Evolutionary conservation across 208 protist species (phyloP), one percentile per base, ranked within the genome.

Genomic region (Phytomonas sp.): DNA sequence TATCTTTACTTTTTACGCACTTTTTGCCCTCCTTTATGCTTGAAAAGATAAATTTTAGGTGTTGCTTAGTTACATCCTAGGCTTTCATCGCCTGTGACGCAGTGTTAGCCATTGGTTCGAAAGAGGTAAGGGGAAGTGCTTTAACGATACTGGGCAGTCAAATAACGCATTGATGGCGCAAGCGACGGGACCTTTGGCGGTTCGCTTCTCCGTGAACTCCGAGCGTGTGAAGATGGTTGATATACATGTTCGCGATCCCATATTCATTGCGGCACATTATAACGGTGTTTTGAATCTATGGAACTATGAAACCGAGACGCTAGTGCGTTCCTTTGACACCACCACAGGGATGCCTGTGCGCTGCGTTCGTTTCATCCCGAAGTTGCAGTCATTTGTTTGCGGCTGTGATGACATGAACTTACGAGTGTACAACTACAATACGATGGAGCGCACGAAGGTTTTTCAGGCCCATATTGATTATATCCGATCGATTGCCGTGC

Each of bases 141-240:
- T 40, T 40, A 40, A 40, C 36, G 36, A 40, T 10, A 40, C 36
- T 10, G 10, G 36, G 10, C 10, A 40, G 10, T 40, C 36, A 40
- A 10, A 10, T 10, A 40, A 4, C 36, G 36, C 36, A 40, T 10
- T 40, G 36, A 40, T 40, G 36, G 36, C 36, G 36, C 36, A 40
- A 26, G 11, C 11, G 66, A 63, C 16, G 6, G n/a, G 49, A n/a
- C 36, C 72, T 74, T 65, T 76, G 67, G 26, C 69, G 70, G 73
- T 76, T 67, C 60, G 75, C 59, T 88, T 99, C 64, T 89, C 86
- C 11, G 83, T 94, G 11, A 72, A 88, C 36, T 98, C 91, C 42
- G 98, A 99, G 69, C 88, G 98, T 19, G 98, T 99, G 42, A 99
- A 99, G 86, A 94, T 89, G 74, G 97, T 99, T n/a, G 99, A 99